Conservation (phyloP, 2,329 filamentous ascomycete species). For the Fusarium concolor region DNA sequence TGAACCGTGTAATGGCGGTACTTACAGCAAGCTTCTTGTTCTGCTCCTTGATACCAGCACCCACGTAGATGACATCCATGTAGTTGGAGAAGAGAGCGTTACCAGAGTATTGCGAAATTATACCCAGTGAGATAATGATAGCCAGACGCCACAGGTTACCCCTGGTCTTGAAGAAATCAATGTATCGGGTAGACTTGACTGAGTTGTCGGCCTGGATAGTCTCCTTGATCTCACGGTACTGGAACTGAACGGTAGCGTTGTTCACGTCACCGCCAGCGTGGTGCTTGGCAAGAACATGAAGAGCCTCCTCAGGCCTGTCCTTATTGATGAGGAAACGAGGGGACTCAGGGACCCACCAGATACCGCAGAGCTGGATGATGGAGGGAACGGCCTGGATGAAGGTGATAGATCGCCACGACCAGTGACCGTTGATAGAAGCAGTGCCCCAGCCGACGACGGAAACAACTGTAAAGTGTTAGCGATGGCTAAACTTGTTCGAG, state of each 20-base stretch:
- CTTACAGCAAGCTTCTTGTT: slow-evolving; percentile 66
- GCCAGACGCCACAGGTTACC: slow-evolving; percentile 74
- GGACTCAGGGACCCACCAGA: slow-evolving; percentile 76
- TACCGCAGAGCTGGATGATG: slow-evolving; percentile 70
- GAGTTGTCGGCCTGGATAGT: slow-evolving; percentile 69
- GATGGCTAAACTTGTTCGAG: background rate
- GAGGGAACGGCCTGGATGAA: slow-evolving; percentile 73
- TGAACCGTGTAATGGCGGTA: background rate
- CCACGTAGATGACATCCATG: slow-evolving; percentile 70
- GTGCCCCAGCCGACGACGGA: slow-evolving; percentile 74
- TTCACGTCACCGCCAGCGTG: slow-evolving; percentile 70
- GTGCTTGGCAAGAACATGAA: slow-evolving; percentile 70
- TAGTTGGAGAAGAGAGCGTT: slow-evolving; percentile 77
- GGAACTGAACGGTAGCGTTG: slow-evolving; percentile 72
- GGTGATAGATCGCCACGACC: slow-evolving; percentile 75
- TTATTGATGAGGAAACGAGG: slow-evolving; percentile 74
- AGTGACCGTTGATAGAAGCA: slow-evolving; percentile 65
- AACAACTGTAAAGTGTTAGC: slow-evolving; percentile 54
- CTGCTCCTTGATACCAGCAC: slow-evolving; percentile 68
- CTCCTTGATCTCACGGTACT: slow-evolving; percentile 74
- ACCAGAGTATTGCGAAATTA: slow-evolving; percentile 76
- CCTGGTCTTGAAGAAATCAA: slow-evolving; percentile 70
- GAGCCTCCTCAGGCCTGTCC: slow-evolving; percentile 71
- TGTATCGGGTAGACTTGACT: slow-evolving; percentile 62
- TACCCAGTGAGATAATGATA: slow-evolving; percentile 70